Evolutionary conservation across 805 yeast species (phyloP).

Genomic region (Jamesozyma lodderae): DNA sequence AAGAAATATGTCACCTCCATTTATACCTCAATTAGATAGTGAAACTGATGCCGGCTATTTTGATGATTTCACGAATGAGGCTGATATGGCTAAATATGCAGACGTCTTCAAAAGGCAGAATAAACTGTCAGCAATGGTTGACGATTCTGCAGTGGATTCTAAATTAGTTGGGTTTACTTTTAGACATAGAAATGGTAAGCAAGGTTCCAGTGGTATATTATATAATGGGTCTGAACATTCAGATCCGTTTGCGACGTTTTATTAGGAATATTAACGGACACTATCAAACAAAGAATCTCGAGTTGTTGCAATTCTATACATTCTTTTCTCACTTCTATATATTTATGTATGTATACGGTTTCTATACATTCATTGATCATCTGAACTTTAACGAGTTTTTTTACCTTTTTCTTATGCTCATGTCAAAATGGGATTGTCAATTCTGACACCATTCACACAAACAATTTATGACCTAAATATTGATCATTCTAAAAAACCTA

Average conservation of each 20-base stretch:
- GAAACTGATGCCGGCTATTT: constrained; percentile 98
- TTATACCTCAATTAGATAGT: constrained; percentile 91
- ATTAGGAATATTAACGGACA: constrained; percentile 11
- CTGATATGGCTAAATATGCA: constrained; percentile 94
- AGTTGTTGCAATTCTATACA: too few species aligned
- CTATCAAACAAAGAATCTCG: too few species aligned
- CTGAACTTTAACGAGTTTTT: too few species aligned
- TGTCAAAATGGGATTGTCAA: too few species aligned
- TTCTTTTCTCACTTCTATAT: too few species aligned
- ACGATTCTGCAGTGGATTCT: constrained; percentile 48
- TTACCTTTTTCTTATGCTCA: too few species aligned
- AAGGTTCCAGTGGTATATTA: constrained; percentile 31
- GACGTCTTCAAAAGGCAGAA: constrained; percentile 95
- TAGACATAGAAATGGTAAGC: constrained; percentile 55
- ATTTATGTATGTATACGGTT: too few species aligned
- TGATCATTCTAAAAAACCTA: too few species aligned
- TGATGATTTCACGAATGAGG: constrained; percentile 94
- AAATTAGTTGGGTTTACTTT: constrained; percentile 93
- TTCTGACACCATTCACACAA: too few species aligned
- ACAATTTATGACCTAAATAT: too few species aligned
- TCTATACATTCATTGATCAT: too few species aligned
- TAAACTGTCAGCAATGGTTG: constrained; percentile 58
- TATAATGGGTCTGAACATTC: constrained; percentile 30
- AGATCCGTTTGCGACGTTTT: constrained; percentile 33
- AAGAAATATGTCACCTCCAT: constrained; percentile 76